These are phyloP conservation scores for Quercus tomentella DNA, from an alignment of 331 rosid species.

Conservation along the genomic window DNA sequence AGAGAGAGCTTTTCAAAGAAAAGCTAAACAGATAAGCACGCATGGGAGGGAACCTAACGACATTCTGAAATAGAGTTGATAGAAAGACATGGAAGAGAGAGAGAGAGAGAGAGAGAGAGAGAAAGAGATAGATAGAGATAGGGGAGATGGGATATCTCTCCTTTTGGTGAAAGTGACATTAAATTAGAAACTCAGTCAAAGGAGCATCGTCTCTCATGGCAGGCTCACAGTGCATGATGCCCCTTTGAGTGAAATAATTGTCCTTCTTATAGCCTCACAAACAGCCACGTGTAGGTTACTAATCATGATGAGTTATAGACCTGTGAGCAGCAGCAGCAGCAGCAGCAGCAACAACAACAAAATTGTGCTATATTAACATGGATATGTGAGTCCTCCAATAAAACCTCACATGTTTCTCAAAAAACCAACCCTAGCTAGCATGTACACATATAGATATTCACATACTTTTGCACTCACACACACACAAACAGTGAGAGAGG, in stretches of 20 bases:
- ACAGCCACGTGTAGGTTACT: constrained; percentile 41
- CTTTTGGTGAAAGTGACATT: constrained; percentile 78
- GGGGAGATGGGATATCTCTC: constrained; percentile 27
- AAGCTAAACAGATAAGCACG: constrained; percentile 68
- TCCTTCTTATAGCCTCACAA: constrained; percentile 37
- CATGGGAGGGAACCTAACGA: constrained; percentile 55
- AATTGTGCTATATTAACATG: no score
- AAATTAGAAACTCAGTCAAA: constrained; percentile 59
- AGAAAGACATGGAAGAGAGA: constrained; percentile 27
- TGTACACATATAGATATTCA: no score
- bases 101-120: constrained; percentile 17
- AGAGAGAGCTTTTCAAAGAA: constrained; percentile 3
- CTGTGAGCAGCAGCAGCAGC: background rate
- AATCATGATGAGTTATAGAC: background rate
- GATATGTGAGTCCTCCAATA: no score
- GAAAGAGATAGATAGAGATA: constrained; percentile 10
- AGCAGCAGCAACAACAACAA: no score
- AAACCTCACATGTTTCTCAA: no score
- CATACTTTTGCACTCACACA: background rate
- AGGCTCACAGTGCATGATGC: constrained; percentile 33
- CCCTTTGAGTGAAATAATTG: constrained; percentile 52
- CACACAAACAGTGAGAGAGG: no score
- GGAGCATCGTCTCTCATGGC: constrained; percentile 45
- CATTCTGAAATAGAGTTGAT: constrained; percentile 48
- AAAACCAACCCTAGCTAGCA: no score